These are phyloP conservation scores for Boletus rubropictus DNA, from an alignment of 768 basidiomycete genomes.

Conservation along the genomic window DNA sequence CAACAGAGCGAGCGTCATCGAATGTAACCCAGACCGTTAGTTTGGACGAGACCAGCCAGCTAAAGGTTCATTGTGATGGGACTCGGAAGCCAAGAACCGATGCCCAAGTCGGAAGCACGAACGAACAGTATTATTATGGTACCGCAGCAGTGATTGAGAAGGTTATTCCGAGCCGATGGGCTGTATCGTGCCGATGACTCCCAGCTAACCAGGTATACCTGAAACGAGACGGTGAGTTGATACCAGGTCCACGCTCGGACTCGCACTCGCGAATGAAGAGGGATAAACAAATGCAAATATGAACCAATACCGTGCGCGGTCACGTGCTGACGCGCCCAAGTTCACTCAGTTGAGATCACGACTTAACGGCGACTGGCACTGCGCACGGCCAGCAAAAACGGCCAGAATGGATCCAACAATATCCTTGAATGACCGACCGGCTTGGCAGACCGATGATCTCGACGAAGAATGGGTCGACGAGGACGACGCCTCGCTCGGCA, in stretches of 20 bases:
- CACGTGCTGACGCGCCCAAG: constrained; percentile 25
- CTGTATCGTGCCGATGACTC: too few species aligned
- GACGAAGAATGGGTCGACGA: constrained; percentile 88
- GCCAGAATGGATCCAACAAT: background rate
- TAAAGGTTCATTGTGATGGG: background rate
- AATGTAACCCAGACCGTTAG: constrained; percentile 6
- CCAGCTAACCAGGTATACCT: too few species aligned
- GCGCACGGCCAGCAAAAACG: background rate
- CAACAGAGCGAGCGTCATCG: background rate
- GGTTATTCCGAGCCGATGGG: too few species aligned
- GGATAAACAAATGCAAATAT: too few species aligned
- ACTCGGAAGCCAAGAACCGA: constrained; percentile 1
- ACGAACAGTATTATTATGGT: background rate
- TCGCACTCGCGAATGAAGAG: too few species aligned
- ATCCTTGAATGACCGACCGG: constrained; percentile 39
- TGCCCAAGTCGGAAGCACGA: constrained; percentile 15
- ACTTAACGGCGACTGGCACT: background rate
- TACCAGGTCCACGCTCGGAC: too few species aligned
- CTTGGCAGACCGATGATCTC: constrained; percentile 86
- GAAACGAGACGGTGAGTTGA: too few species aligned
- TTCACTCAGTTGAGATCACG: constrained; percentile 3
- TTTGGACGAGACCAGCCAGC: background rate
- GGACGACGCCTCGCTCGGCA: constrained; percentile 35
- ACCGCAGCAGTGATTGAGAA: too few species aligned
- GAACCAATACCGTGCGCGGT: constrained; percentile 19